Evolutionary conservation across 208 protist species (phyloP).

Genomic region (Acanthamoeba triangularis): DNA sequence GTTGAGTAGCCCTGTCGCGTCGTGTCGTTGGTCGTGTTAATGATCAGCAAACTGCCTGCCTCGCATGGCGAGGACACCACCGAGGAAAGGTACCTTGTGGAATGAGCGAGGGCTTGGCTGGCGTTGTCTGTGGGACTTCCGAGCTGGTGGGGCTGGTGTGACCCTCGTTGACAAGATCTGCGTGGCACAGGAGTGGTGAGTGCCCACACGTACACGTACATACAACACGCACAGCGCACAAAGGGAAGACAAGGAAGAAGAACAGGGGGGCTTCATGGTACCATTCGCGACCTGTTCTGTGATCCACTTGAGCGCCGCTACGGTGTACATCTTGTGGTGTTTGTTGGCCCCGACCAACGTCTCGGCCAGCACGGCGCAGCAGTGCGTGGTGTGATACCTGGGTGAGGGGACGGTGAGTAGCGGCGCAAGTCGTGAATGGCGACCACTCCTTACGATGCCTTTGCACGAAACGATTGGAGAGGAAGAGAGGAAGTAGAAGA

Average conservation of each 20-base stretch:
- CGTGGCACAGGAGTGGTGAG: no score
- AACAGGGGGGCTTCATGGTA: neutral
- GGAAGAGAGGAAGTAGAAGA: neutral
- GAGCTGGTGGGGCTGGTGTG: neutral
- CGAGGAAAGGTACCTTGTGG: neutral
- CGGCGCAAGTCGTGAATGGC: no score
- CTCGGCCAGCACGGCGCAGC: neutral
- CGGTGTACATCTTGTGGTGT: neutral
- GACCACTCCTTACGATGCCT: no score
- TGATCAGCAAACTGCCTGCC: no score
- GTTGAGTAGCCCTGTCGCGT: neutral
- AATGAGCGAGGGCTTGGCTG: neutral
- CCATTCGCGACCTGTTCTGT: neutral
- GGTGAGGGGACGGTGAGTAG: neutral
- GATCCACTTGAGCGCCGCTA: constrained; percentile 18
- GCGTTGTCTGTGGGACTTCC: neutral
- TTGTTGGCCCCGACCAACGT: neutral
- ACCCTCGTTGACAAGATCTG: neutral
- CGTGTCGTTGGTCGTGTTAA: no score
- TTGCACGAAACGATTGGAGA: neutral
- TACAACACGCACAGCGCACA: no score
- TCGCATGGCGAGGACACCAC: no score
- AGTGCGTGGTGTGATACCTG: neutral
- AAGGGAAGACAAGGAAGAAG: neutral
- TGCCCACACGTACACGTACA: no score